Base-by-base conservation (phyloP, 139 green algal species). In the Chlamydomonas sp. region DNA sequence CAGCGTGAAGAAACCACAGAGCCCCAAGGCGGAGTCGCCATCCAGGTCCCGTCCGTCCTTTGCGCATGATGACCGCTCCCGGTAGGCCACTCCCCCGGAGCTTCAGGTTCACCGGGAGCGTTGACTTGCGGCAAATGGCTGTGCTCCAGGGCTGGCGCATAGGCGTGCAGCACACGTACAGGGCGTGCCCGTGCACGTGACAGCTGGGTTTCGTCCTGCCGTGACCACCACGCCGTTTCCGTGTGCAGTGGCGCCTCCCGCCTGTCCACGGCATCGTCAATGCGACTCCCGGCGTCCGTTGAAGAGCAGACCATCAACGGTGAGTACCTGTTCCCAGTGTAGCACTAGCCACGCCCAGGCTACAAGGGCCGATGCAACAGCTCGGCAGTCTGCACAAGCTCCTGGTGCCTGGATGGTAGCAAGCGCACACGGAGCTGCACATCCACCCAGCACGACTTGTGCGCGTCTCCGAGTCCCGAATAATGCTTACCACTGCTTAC, bases 281-380 rank as follows among this genome's bases (percentile, higher is more conserved):
- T 83, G 63, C 31, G 10, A 5, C 57, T 5, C 4, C 1, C 15
- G 0, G 0, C 5, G 75, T 83, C 84, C 0, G 84, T 88, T n/a
- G 84, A 88, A 64, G 84, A 88, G 84, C 84, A 88, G 66, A 88
- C 84, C 12, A 88, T 88, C 5, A 83, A 75, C 31, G 83, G 83
- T 88, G 80, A 64, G 79, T 31, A 14, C 4, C 0, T 12, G 60
- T 58, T n/a, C 10, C 61, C 18, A 18, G 2, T 59, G 78, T 63
- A 15, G 5, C 20, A 1, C 73, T 60, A 17, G 2, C 1, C 57
- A 17, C 15, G 2, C 63, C 12, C 8, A 18, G 57, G 9, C 57
- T 31, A 16, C n/a, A 31, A 5, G 69, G n/a, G 69, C 15, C 10
- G 14, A 16, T 8, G 14, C 15, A 76, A 31, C 5, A 76, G 15